phyloP scores from a whole-genome alignment of 2,329 filamentous ascomycete genomes.

The Botrytis porri region DNA sequence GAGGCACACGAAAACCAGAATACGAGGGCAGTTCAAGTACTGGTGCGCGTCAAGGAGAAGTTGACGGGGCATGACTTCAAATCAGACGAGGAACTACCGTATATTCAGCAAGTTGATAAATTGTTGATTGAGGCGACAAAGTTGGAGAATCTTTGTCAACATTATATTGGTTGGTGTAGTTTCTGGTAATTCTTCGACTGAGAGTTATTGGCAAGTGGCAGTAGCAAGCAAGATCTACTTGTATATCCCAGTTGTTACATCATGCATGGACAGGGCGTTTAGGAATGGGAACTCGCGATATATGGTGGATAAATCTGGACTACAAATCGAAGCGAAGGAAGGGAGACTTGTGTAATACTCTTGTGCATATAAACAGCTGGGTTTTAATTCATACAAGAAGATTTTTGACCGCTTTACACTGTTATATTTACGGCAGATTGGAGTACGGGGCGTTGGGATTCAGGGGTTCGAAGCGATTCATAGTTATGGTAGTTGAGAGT shows the following conservation, averaged over 20 bases:
- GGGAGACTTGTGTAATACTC: conserved; percentile 7
- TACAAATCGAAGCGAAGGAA: neutral
- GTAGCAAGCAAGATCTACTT: neutral
- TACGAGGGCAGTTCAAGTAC: conserved; percentile 83
- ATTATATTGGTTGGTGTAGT: conserved; percentile 98
- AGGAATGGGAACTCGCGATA: neutral
- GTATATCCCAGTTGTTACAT: neutral
- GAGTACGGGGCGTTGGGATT: neutral
- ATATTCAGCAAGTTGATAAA: conserved; percentile 88
- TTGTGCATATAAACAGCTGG: conserved; percentile 10
- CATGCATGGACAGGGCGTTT: conserved; percentile 3
- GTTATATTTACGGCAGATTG: neutral
- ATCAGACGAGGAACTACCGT: conserved; percentile 75
- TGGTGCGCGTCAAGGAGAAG: conserved; percentile 92
- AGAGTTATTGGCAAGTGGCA: neutral
- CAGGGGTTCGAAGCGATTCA: neutral
- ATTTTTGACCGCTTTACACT: neutral
- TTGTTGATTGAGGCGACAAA: conserved; percentile 94
- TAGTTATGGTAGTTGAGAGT: neutral
- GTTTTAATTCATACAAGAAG: neutral
- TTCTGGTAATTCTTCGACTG: conserved; percentile 68
- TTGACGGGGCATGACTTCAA: conserved; percentile 92
- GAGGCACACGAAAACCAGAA: conserved; percentile 80
- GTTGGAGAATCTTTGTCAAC: conserved; percentile 95
- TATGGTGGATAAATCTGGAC: neutral